These are phyloP conservation scores for Cercospora canescens DNA, from an alignment of 2,329 filamentous ascomycete genomes.

Conservation along the genomic window DNA sequence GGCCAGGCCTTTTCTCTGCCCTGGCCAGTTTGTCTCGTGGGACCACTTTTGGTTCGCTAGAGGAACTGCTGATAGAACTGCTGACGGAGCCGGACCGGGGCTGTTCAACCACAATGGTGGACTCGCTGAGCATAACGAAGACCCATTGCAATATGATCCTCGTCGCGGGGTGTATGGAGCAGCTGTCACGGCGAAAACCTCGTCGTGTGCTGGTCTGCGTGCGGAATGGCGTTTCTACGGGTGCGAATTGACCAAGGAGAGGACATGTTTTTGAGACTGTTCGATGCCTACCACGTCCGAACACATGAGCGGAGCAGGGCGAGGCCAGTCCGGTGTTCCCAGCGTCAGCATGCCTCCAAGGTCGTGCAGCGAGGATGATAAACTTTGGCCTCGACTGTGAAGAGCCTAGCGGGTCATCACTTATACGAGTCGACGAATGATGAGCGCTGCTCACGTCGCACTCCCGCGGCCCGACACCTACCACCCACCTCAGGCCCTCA, in stretches of 20 bases:
- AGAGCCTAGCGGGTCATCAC: neutral
- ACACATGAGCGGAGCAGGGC: constrained; percentile 12
- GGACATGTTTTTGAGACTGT: constrained; percentile 17
- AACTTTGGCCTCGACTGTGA: constrained; percentile 5
- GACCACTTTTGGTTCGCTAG: constrained; percentile 9
- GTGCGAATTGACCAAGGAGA: constrained; percentile 23
- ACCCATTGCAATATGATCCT: constrained; percentile 15
- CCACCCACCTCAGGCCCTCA: neutral
- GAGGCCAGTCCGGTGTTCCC: constrained; percentile 2
- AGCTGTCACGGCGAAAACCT: constrained; percentile 6
- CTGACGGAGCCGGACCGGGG: constrained; percentile 16
- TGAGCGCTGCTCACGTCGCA: neutral
- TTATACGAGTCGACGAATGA: constrained; percentile 17
- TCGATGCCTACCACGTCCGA: constrained; percentile 17
- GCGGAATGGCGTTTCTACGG: constrained; percentile 17
- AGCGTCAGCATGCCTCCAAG: neutral
- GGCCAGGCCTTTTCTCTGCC: constrained; percentile 23
- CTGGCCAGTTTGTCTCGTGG: constrained; percentile 13
- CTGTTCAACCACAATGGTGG: constrained; percentile 19
- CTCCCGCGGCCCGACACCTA: neutral
- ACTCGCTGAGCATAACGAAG: constrained; percentile 17
- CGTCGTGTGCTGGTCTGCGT: constrained; percentile 9
- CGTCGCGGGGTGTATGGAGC: neutral
- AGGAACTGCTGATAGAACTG: constrained; percentile 11
- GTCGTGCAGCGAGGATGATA: neutral